A percentile compares a stretch with the other conserved stretches of the same genome.
Conservation (phyloP, 1,139 yeast genomes). For the Suhomyces yuchorum region DNA sequence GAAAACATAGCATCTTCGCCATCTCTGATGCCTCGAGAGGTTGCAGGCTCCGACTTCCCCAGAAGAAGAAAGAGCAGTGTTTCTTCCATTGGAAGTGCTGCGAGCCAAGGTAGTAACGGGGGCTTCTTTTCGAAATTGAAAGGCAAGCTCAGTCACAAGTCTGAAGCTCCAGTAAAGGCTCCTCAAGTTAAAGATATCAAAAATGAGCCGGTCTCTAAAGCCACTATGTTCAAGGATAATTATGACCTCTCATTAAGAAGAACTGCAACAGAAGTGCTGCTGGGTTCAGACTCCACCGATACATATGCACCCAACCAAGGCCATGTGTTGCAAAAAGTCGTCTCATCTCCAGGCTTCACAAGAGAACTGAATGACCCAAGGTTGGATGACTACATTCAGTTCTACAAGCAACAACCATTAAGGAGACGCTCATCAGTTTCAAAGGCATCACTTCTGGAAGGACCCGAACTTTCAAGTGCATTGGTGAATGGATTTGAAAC, state of each 20-base stretch:
- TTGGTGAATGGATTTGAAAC: slow-evolving; percentile 27
- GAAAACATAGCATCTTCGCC: slow-evolving; percentile 23
- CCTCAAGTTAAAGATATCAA: not conserved
- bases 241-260: slow-evolving; percentile 12
- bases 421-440: slow-evolving; percentile 13
- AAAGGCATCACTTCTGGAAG: slow-evolving; percentile 4
- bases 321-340: slow-evolving; percentile 15
- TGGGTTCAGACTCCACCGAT: not conserved
- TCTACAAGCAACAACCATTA: slow-evolving; percentile 44
- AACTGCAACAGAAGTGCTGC: slow-evolving; percentile 2
- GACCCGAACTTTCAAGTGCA: slow-evolving; percentile 46
- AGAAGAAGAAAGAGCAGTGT: slow-evolving; percentile 24
- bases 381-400: slow-evolving; percentile 57
- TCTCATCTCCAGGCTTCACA: slow-evolving; percentile 20
- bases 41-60: slow-evolving; percentile 8
- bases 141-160: slow-evolving; percentile 28
- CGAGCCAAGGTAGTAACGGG: slow-evolving; percentile 23
- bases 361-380: slow-evolving; percentile 46
- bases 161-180: slow-evolving; percentile 1
- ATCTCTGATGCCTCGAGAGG: slow-evolving; percentile 5
- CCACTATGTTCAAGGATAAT: slow-evolving; percentile 17
- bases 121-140: slow-evolving; percentile 40
- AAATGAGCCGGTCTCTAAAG: slow-evolving; percentile 9
- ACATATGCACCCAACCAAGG: not conserved
- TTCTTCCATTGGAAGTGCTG: slow-evolving; percentile 19